A percentile compares a stretch with the other conserved stretches of the same genome.
Evolutionary conservation across 441 rosid genomes (phyloP).

Genomic region (Macaranga tanarius): DNA sequence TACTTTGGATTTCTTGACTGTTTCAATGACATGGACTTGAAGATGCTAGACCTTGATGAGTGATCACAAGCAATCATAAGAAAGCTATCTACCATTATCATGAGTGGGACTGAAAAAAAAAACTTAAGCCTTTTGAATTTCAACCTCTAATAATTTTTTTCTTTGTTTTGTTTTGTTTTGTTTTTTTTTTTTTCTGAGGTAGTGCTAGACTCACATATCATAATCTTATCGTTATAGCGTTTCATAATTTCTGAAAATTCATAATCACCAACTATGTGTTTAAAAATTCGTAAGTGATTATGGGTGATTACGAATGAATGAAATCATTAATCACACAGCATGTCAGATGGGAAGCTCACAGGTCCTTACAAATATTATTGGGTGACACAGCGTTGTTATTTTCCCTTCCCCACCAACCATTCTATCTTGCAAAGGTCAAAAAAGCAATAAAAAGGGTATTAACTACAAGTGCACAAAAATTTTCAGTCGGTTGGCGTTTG

Average conservation of each 20-base stretch:
- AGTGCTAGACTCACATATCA: too few relatives aligned
- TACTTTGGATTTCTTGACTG: constrained; percentile 37
- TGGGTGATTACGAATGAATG: too few relatives aligned
- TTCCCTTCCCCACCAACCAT: constrained; percentile 7
- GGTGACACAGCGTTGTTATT: too few relatives aligned
- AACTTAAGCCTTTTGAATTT: neutral
- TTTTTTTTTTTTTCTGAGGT: neutral
- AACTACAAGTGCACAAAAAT: neutral
- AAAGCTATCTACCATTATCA: neutral
- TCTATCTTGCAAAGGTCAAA: neutral
- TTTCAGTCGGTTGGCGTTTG: neutral
- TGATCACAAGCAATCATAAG: constrained; percentile 22
- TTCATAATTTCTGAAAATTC: too few relatives aligned
- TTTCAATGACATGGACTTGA: constrained; percentile 42
- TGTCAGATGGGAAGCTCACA: too few relatives aligned
- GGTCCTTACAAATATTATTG: too few relatives aligned
- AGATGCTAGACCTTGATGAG: constrained; percentile 19
- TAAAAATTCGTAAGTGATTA: too few relatives aligned
- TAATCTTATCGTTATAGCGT: too few relatives aligned
- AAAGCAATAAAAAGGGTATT: neutral
- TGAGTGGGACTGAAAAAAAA: neutral
- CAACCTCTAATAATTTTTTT: too few relatives aligned
- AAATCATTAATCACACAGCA: too few relatives aligned
- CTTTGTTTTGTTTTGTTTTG: too few relatives aligned
- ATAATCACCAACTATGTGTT: too few relatives aligned